Evolutionary conservation across 2,329 filamentous ascomycete species (phyloP), one percentile per base, ranked within the genome.

Genomic region (Cyphellophora europaea): DNA sequence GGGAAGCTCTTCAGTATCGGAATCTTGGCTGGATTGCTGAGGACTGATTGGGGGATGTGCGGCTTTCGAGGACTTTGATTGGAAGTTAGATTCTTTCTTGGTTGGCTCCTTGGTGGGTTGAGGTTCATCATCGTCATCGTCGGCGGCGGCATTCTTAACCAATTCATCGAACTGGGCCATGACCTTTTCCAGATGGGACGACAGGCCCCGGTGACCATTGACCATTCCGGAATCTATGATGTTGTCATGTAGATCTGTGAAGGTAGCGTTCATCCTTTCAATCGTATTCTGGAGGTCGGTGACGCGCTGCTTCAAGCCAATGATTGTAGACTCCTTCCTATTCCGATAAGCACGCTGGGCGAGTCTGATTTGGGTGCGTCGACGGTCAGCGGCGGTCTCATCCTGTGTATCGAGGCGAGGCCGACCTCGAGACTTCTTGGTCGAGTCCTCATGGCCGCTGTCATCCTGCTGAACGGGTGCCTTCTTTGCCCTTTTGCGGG

Each of bases 361-460:
- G 36, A 89, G 71, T 15, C 87, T 78, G 44, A 94, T 91, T 54
- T 94, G 87, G 4, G 84, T 89, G 36, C 87, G 74, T 34, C 87
- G 80, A 42, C 85, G 79, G 82, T 83, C 84, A 35, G 74, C 77
- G 42, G 82, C 77, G 15, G 79, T 87, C 57, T 85, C 77, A 57
- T 89, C 82, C 41, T 77, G 76, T n/a, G 76, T 74, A 47, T 88
- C 78, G 11, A 91, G 67, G 33, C 83, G 67, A 5, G 85, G 85
- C 36, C 85, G 71, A 5, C 85, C 85, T 52, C 85, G 69, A 12
- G 75, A 43, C 33, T 48, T 49, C 38, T 48, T 48, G 25, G 30
- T 35, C 12, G 37, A 30, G 10, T 28, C 29, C 27, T 36, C 37
- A 2, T 47, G 35, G 11, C 42, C 40, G 13, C 8, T 30, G 5